A percentile compares a stretch with the other conserved stretches of the same genome.
Conservation (phyloP, 129 eudicot genomes). For the Kitagawia praeruptora region DNA sequence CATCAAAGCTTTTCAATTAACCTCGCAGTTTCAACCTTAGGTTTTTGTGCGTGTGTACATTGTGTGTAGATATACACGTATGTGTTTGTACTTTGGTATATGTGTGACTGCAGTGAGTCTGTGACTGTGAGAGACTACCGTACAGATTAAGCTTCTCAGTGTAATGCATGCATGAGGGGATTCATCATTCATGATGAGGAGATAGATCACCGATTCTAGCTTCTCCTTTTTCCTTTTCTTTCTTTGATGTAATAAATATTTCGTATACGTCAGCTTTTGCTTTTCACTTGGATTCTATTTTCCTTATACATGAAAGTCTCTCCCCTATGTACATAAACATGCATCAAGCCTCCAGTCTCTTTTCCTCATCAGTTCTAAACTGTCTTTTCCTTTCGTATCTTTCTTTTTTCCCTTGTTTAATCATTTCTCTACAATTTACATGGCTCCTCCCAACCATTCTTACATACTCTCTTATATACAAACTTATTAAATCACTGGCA, state of each 20-base stretch:
- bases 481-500: not conserved
- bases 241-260: not conserved
- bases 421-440: not conserved
- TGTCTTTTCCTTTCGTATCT: not conserved
- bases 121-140: not conserved
- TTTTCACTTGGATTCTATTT: not conserved
- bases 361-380: not conserved
- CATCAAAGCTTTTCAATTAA: too few species aligned
- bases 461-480: not conserved
- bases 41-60: not conserved
- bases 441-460: not conserved
- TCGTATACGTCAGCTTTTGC: conserved; percentile 4
- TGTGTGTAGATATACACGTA: not conserved
- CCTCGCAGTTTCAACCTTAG: not conserved
- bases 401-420: not conserved
- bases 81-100: not conserved
- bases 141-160: conserved; percentile 1
- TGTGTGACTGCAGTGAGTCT: not conserved
- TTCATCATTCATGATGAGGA: not conserved
- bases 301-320: conserved; percentile 3
- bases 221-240: not conserved
- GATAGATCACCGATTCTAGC: not conserved
- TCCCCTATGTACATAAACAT: not conserved
- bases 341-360: not conserved
- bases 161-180: not conserved